Evolutionary conservation across 257 asterid genomes (phyloP), one percentile per base, ranked within the genome.

Genomic region (Petunia axillaris): DNA sequence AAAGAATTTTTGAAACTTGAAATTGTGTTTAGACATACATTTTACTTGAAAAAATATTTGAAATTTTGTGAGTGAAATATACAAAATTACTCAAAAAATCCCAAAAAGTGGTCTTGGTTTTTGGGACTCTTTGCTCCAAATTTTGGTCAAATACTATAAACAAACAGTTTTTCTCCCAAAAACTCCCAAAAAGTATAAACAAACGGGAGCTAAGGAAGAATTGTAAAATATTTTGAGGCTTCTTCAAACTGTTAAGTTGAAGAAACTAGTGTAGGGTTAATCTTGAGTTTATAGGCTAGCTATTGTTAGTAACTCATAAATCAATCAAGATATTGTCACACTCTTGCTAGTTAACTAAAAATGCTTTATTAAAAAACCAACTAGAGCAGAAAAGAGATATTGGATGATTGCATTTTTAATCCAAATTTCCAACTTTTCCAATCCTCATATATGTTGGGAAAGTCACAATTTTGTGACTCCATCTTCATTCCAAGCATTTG

Each of bases 361-460:
- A 25, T 25, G 25, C 25, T 25, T 25, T 25, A 25, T 25, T 25
- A 25, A 25, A 25, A 25, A 25, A 25, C 25, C 25, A 25, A 25
- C 25, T 25, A 25, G 25, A 25, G 25, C 25, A 25, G 25, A 25
- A 58, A 11, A 59, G 8, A 59, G 2, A 59, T 13, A 59, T 59
- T 2, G 25, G 4, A 25, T 25, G n/a, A 14, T 13, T 57, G 3
- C 64, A 57, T 57, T 6, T 76, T 55, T 37, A 65, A 57, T 16
- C 25, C 25, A 25, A 25, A 25, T 83, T 80, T 38, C 97, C 93
- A 62, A 90, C 89, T 86, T 86, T 91, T 10, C 98, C 98, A 55
- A 93, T 86, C 93, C 97, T 90, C 66, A 93, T 54, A 73, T 86
- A 90, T 67, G 92, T 71, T 41, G 94, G 98, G 64, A 43, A 89